These are phyloP conservation scores for Coniochaeta sp. DNA, from an alignment of 2,329 filamentous ascomycete genomes.

Conservation along the genomic window DNA sequence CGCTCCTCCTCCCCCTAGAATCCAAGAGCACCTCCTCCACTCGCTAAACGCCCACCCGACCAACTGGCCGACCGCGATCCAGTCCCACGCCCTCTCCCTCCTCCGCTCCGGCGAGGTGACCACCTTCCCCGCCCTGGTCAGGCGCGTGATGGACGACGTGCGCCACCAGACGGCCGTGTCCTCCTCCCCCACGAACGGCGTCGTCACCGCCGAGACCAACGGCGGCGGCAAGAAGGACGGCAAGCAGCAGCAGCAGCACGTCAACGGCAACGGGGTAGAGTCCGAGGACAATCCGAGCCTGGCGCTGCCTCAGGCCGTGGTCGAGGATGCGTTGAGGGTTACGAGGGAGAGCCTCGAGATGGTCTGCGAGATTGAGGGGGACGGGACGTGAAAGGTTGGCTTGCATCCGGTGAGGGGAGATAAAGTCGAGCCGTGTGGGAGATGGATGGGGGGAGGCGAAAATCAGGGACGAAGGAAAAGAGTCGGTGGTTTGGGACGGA, in stretches of 20 bases:
- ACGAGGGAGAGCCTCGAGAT: slow-evolving; percentile 52
- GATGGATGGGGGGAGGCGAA: background rate
- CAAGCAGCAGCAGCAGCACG: background rate
- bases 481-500: no score
- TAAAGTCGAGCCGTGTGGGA: slow-evolving; percentile 7
- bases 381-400: slow-evolving; percentile 13
- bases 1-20: slow-evolving; percentile 30
- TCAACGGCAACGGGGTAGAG: background rate
- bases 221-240: slow-evolving; percentile 13
- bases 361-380: slow-evolving; percentile 32
- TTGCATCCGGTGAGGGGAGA: slow-evolving; percentile 4
- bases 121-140: slow-evolving; percentile 54
- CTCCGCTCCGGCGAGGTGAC: slow-evolving; percentile 52
- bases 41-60: slow-evolving; percentile 49
- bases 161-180: slow-evolving; percentile 36
- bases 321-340: slow-evolving; percentile 54
- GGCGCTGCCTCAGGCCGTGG: slow-evolving; percentile 50
- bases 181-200: slow-evolving; percentile 15
- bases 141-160: slow-evolving; percentile 55
- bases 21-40: slow-evolving; percentile 58
- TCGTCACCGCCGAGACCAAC: slow-evolving; percentile 5
- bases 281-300: slow-evolving; percentile 25
- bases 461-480: background rate
- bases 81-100: slow-evolving; percentile 51
- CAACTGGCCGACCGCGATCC: slow-evolving; percentile 57